Base-by-base conservation (phyloP, 805 yeast species). In the Yamadazyma kitorensis region DNA sequence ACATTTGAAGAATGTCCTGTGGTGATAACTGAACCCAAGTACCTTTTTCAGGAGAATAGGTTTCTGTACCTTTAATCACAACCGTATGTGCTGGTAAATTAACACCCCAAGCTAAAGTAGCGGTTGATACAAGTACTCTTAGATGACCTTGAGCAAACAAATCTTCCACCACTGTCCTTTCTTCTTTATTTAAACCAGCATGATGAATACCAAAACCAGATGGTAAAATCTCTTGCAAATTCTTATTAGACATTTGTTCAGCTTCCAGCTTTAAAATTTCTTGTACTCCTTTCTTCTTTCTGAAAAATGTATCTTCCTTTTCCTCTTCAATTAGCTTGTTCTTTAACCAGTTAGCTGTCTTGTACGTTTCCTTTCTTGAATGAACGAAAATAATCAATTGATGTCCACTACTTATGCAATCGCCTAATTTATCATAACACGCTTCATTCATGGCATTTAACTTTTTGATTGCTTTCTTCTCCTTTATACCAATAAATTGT, bases 51-150 rank as follows among this genome's bases (percentile, higher is more conserved):
- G 99, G 97, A 4, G 93, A 83, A 50, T 94, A 93, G 0, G 88
- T 80, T 50, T 86, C 95, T 0, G 98, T 91, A 0, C 98, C 98
- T 51, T 86, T 86, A 42, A 88, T 85, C 17, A 88, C 80, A 19
- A 88, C 97, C 0, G 96, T 86, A 51, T 89, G 96, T 0, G 96
- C 96, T 2, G 97, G 97, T 36, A 88, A 68, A 54, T 88, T 88
- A 20, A 88, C 96, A 72, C 97, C 97, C 97, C 97, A 88, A 0
- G 97, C 96, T 40, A 88, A 72, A 0, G 97, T 88, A 0, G 96
- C 95, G 2, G 97, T 88, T 0, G 94, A 86, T 1, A 89, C 89
- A 37, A 88, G 64, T 1, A 88, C 84, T 47, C 80, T 83, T n/a
- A 86, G 61, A 40, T 84, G 79, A 3, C 96, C 95, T 44, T 82